A percentile compares a stretch with the other conserved stretches of the same genome.
Conservation (phyloP, 441 rosid genomes). For the Mallotus japonicus region DNA sequence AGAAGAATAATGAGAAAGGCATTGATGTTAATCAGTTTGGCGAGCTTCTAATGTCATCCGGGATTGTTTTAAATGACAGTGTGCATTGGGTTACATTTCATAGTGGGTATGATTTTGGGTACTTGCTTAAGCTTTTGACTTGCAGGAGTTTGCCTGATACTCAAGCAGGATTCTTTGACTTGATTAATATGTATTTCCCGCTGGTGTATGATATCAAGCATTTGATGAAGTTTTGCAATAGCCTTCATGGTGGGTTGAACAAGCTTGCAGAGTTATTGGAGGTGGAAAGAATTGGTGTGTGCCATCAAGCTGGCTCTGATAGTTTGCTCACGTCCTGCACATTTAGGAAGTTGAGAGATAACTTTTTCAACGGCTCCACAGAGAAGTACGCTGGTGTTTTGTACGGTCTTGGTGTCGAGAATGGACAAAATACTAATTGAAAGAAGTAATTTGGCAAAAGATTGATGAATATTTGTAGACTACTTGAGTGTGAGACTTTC, state of each 20-base stretch:
- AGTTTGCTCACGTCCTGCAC: slow-evolving; percentile 71
- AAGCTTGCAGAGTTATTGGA: slow-evolving; percentile 52
- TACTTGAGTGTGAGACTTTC: slow-evolving; percentile 52
- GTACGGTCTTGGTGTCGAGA: slow-evolving; percentile 74
- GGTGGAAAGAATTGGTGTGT: slow-evolving; percentile 56
- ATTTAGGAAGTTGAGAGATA: slow-evolving; percentile 66
- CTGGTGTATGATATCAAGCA: slow-evolving; percentile 69
- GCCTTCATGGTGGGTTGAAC: slow-evolving; percentile 66
- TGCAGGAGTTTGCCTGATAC: slow-evolving; percentile 57
- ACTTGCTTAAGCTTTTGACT: slow-evolving; percentile 63
- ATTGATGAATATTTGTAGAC: slow-evolving; percentile 57
- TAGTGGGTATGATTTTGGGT: slow-evolving; percentile 76
- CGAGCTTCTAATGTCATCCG: slow-evolving; percentile 61
- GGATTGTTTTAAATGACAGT: slow-evolving; percentile 55
- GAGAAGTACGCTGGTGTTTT: slow-evolving; percentile 64
- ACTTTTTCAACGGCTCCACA: slow-evolving; percentile 44
- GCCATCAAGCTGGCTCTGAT: slow-evolving; percentile 86
- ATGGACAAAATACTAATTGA: slow-evolving; percentile 51
- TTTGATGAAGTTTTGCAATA: slow-evolving; percentile 58
- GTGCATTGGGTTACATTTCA: slow-evolving; percentile 85
- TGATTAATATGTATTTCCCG: slow-evolving; percentile 56
- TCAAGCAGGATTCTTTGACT: slow-evolving; percentile 47
- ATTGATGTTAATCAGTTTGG: slow-evolving; percentile 54
- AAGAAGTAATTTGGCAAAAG: slow-evolving; percentile 27
- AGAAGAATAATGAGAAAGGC: slow-evolving; percentile 50